Conservation (phyloP, 495 filamentous ascomycete species). For the Aspergillus baeticus region DNA sequence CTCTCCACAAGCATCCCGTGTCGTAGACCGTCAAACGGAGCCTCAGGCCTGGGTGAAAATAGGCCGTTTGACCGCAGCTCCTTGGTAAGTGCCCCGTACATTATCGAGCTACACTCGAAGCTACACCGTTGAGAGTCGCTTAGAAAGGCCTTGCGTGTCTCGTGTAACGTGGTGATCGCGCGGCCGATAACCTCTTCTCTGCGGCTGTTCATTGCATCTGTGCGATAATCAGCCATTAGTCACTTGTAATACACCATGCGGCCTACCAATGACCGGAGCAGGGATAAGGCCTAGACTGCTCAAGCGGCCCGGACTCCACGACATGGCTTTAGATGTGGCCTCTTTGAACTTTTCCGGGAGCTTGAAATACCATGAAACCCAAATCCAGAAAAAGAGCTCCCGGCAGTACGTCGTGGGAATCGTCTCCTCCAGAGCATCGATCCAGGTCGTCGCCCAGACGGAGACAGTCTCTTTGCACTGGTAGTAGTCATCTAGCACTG, state of each 20-base stretch:
- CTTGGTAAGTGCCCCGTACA: conserved; percentile 29
- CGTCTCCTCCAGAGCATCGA: conserved; percentile 19
- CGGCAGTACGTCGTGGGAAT: conserved; percentile 22
- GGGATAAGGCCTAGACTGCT: conserved; percentile 29
- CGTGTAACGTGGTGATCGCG: conserved; percentile 14
- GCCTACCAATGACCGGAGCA: conserved; percentile 23
- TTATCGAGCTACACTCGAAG: conserved; percentile 32
- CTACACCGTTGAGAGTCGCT: conserved; percentile 16
- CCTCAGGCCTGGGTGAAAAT: conserved; percentile 20
- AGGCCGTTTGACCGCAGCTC: conserved; percentile 24
- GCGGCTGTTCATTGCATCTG: conserved; percentile 20
- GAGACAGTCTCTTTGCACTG: conserved; percentile 42
- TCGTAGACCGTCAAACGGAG: no score
- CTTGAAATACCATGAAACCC: conserved; percentile 36
- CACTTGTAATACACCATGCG: background rate
- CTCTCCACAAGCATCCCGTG: no score
- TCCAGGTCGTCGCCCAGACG: conserved; percentile 47
- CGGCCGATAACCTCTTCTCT: conserved; percentile 19
- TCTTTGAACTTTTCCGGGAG: conserved; percentile 19
- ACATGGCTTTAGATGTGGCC: conserved; percentile 24
- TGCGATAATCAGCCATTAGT: conserved; percentile 2
- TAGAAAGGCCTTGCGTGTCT: conserved; percentile 20
- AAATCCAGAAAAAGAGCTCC: conserved; percentile 37
- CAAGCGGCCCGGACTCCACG: conserved; percentile 18
- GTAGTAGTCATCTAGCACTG: conserved; percentile 54